Evolutionary conservation across 192 early-diverging fungal species (phyloP).

Genomic region (Linnemannia exigua): DNA sequence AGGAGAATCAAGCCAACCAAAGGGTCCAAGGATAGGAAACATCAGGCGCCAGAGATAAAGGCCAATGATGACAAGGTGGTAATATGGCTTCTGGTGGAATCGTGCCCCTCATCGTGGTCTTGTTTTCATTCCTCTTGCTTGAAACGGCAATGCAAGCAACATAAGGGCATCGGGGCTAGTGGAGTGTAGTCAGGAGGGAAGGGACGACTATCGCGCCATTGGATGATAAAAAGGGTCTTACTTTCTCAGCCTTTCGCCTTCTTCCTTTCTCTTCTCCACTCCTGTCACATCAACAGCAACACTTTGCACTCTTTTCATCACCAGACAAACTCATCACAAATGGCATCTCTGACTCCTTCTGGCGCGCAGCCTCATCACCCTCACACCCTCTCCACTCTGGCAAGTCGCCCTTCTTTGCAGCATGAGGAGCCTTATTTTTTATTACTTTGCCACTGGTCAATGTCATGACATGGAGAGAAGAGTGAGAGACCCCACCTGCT

Average conservation of each 20-base stretch:
- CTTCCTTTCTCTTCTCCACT: conserved; percentile 1
- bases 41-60: too few relatives aligned
- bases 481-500: too few relatives aligned
- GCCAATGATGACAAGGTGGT: too few relatives aligned
- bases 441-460: neutral
- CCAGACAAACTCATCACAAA: conserved; percentile 7
- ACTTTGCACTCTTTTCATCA: neutral
- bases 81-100: too few relatives aligned
- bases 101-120: too few relatives aligned
- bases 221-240: neutral
- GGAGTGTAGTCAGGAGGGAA: too few relatives aligned
- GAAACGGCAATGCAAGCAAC: too few relatives aligned
- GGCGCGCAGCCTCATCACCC: conserved; percentile 60
- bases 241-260: neutral
- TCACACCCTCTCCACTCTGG: conserved; percentile 67
- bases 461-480: too few relatives aligned
- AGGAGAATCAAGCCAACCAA: too few relatives aligned
- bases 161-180: too few relatives aligned
- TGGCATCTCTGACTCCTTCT: conserved; percentile 29
- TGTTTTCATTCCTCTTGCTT: too few relatives aligned
- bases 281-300: neutral
- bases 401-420: conserved; percentile 27
- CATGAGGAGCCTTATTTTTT: neutral
- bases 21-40: too few relatives aligned
- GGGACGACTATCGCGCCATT: neutral